A percentile compares a stretch with the other conserved stretches of the same genome.
phyloP scores from a whole-genome alignment of 768 basidiomycete genomes.

The Auriculariales sp. region DNA sequence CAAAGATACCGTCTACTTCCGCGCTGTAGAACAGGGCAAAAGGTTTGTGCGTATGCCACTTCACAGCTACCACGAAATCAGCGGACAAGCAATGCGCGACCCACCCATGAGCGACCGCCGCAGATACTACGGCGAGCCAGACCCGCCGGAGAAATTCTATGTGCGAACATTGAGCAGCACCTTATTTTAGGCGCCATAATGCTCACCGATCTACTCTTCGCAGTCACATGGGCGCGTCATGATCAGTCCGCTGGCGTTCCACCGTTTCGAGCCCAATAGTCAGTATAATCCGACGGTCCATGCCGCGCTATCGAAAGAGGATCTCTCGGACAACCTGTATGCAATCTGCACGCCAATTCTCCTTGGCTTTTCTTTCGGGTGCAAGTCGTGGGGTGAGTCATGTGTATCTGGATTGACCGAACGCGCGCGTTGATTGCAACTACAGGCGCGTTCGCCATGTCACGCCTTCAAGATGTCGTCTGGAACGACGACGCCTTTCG shows the following conservation, averaged over 20 bases:
- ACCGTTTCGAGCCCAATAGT: slow-evolving; percentile 11
- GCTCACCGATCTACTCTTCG: no score
- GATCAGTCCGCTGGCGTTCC: slow-evolving; percentile 15
- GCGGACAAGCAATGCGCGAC: no score
- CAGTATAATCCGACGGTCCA: slow-evolving; percentile 10
- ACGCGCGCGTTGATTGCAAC: no score
- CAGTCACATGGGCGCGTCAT: slow-evolving; percentile 17
- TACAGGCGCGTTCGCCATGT: slow-evolving; percentile 2
- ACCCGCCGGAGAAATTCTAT: no score
- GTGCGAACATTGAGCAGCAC: no score
- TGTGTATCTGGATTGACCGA: no score
- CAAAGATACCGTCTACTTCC: slow-evolving; percentile 4
- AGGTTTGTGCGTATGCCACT: no score
- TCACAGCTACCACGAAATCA: no score
- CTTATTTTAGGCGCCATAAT: no score
- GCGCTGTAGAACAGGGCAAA: no score
- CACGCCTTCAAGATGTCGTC: not conserved
- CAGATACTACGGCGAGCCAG: no score
- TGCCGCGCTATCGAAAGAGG: slow-evolving; percentile 6
- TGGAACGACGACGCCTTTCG: slow-evolving; percentile 4
- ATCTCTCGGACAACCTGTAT: slow-evolving; percentile 14
- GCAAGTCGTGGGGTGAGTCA: slow-evolving; percentile 17
- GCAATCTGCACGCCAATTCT: slow-evolving; percentile 15
- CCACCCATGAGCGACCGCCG: no score
- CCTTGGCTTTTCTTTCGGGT: slow-evolving; percentile 14